These are phyloP conservation scores for Bipolaris bicolor DNA, from an alignment of 2,329 filamentous ascomycete genomes.

Conservation along the genomic window DNA sequence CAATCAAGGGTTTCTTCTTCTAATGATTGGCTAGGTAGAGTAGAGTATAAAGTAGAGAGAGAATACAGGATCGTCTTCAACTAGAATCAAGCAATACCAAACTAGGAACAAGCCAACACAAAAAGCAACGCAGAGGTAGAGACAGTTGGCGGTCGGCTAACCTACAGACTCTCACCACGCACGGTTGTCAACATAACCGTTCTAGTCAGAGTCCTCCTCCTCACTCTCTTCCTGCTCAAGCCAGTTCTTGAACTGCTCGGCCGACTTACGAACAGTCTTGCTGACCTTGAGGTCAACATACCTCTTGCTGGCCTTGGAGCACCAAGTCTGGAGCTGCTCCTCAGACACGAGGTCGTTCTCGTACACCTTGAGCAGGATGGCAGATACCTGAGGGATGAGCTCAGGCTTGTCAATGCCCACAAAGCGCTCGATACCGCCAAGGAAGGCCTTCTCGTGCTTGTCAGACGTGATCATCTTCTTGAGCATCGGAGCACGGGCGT, in stretches of 20 bases:
- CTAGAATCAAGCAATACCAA: constrained; percentile 8
- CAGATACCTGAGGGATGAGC: constrained; percentile 77
- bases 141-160: constrained; percentile 17
- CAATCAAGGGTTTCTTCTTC: constrained; percentile 13
- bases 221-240: constrained; percentile 78
- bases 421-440: constrained; percentile 94
- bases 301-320: constrained; percentile 95
- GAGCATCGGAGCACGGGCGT: constrained; percentile 81
- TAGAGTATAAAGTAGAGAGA: constrained; percentile 17
- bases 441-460: constrained; percentile 91
- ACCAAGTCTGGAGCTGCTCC: constrained; percentile 89
- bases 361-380: constrained; percentile 89
- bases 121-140: constrained; percentile 13
- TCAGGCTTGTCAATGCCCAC: constrained; percentile 82
- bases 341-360: constrained; percentile 87
- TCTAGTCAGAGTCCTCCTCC: constrained; percentile 40
- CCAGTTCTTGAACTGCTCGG: constrained; percentile 93
- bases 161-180: constrained; percentile 9
- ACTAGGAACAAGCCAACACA: constrained; percentile 12
- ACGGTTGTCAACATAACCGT: neutral
- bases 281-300: constrained; percentile 88
- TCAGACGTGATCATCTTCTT: constrained; percentile 93
- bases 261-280: constrained; percentile 94
- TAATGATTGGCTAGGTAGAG: constrained; percentile 21
- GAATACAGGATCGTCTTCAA: constrained; percentile 11